Evolutionary conservation across 257 asterid species (phyloP), one percentile per base, ranked within the genome.

Genomic region (Solanum appendiculatum): DNA sequence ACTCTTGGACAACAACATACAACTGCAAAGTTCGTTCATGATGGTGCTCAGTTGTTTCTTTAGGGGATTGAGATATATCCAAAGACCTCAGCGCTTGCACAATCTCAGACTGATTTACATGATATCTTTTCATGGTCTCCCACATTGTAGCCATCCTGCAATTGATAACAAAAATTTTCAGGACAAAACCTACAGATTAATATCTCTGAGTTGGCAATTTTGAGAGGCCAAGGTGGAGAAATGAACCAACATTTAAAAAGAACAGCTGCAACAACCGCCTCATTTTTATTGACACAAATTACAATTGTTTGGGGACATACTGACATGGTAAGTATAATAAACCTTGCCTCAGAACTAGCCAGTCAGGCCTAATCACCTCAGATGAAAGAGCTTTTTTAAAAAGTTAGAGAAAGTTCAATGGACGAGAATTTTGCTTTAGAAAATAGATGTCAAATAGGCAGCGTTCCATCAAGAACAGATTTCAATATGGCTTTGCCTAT

Each of bases 71-170:
- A 39, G 98, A 91, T 86, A 89, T 90, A 89, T 95, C 95, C 31
- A 97, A 88, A 31, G 72, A 88, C 82, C 92, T 89, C 86, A 97
- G 66, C 20, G 93, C 94, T 90, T 90, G 94, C 31, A 91, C 96
- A 31, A 93, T 91, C 88, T 92, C 89, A 63, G 94, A 91, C 87
- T 97, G 96, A 68, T 81, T 93, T 84, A 92, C 96, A 39, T 97
- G 98, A 86, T 94, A 92, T 82, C 77, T 87, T 87, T 93, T 92
- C 92, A 97, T 96, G 29, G 93, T 92, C 86, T 94, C 98, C 99
- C 99, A 96, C 99, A 97, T 97, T 60, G 88, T 88, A 12, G 98
- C 98, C 99, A 96, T 93, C 92, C 99, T 97, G 94, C 83, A 87
- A 84, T 39, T 51, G 68, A 81, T 20, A 20, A 20, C 42, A 81